phyloP scores from a whole-genome alignment of 1,284 basidiomycete genomes.

The Lignosus rhinocerotis region DNA sequence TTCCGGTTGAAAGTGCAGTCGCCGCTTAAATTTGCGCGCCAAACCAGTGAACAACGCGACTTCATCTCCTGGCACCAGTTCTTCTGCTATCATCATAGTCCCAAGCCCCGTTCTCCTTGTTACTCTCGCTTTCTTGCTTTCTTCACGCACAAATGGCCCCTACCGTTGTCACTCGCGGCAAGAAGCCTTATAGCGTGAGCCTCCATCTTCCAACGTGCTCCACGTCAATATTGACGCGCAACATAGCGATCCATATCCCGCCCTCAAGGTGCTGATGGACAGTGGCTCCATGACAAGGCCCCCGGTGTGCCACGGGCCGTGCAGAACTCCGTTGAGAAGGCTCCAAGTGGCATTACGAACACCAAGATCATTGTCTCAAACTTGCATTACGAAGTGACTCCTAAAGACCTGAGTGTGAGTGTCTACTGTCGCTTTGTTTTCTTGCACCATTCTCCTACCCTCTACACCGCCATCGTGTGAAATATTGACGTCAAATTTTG shows the following conservation, averaged over 20 bases:
- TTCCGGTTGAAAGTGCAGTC: slow-evolving; percentile 6
- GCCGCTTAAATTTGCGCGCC: slow-evolving; percentile 16
- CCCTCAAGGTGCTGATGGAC: slow-evolving; percentile 50
- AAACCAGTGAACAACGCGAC: neutral
- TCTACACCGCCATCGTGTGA: neutral
- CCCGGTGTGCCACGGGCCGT: slow-evolving; percentile 41
- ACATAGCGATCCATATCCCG: slow-evolving; percentile 47
- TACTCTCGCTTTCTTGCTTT: neutral
- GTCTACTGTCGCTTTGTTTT: neutral
- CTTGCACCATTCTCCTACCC: too few species aligned
- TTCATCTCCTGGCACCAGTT: neutral
- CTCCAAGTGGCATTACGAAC: slow-evolving; percentile 39
- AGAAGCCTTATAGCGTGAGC: slow-evolving; percentile 55
- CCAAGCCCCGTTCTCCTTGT: neutral
- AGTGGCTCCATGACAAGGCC: slow-evolving; percentile 71
- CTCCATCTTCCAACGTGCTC: neutral
- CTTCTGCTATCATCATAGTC: slow-evolving; percentile 13
- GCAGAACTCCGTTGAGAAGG: slow-evolving; percentile 27
- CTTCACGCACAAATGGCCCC: slow-evolving; percentile 25
- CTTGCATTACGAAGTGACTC: slow-evolving; percentile 91
- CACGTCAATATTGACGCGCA: slow-evolving; percentile 8
- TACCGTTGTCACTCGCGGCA: slow-evolving; percentile 26
- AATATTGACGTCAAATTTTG: slow-evolving; percentile 7
- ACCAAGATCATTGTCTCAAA: slow-evolving; percentile 82
- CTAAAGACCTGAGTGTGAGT: slow-evolving; percentile 84